These are phyloP conservation scores for Saccharomycopsis olivae DNA, from an alignment of 805 yeast genomes.

Conservation along the genomic window DNA sequence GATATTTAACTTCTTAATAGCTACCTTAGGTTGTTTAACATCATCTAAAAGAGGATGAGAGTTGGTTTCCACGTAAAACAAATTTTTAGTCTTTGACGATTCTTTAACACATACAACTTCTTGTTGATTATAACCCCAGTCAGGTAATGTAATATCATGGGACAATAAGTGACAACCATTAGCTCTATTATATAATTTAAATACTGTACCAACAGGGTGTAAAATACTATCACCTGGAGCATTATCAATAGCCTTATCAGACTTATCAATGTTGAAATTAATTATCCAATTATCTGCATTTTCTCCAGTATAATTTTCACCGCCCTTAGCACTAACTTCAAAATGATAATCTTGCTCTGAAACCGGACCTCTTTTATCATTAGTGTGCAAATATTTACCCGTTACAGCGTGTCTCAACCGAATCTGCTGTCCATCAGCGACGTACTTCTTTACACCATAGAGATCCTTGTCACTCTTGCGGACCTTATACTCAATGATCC, in stretches of 20 bases:
- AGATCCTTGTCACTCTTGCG: conserved; percentile 32
- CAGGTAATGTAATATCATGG: conserved; percentile 68
- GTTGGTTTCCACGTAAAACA: conserved; percentile 68
- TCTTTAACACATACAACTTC: conserved; percentile 80
- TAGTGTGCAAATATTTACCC: conserved; percentile 57
- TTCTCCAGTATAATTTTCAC: conserved; percentile 49
- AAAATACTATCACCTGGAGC: conserved; percentile 23
- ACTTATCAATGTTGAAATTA: conserved; percentile 28
- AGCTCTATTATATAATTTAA: conserved; percentile 57
- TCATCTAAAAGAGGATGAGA: conserved; percentile 37
- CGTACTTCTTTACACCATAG: conserved; percentile 23
- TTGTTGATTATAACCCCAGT: conserved; percentile 75
- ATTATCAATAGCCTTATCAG: conserved; percentile 28
- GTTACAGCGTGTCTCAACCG: conserved; percentile 65
- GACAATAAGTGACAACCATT: conserved; percentile 63
- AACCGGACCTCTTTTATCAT: conserved; percentile 65
- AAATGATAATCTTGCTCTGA: conserved; percentile 84
- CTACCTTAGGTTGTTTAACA: conserved; percentile 22
- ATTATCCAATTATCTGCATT: conserved; percentile 62
- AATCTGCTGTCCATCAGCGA: conserved; percentile 46
- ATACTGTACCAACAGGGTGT: conserved; percentile 54
- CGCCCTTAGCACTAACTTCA: conserved; percentile 71
- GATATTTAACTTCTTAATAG: conserved; percentile 17
- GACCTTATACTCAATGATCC: conserved; percentile 47
- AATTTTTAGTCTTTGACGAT: conserved; percentile 55